phyloP scores from a whole-genome alignment of 257 asterid species.

The Capsicum rhomboideum region DNA sequence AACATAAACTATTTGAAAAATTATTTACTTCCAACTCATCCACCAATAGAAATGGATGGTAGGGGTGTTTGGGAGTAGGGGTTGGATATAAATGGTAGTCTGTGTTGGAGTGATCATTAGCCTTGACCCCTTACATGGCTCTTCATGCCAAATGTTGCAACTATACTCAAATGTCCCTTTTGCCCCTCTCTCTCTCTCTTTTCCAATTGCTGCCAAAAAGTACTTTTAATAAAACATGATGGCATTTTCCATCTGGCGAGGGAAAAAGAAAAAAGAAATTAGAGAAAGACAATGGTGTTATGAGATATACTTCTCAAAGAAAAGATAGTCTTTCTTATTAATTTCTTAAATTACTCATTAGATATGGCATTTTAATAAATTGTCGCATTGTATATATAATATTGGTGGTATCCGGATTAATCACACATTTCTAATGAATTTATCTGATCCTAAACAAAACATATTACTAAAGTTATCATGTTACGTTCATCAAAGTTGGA shows the following conservation, averaged over 20 bases:
- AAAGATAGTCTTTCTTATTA: too few species aligned
- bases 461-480: not conserved
- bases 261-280: not conserved
- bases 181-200: not conserved
- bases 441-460: not conserved
- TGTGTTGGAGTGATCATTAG: slow-evolving; percentile 17
- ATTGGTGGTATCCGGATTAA: too few species aligned
- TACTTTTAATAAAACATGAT: not conserved
- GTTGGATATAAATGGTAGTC: not conserved
- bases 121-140: not conserved
- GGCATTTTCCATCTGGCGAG: not conserved
- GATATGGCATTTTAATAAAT: too few species aligned
- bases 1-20: too few species aligned
- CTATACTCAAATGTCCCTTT: not conserved
- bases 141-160: not conserved
- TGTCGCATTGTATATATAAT: too few species aligned
- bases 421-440: too few species aligned
- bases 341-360: too few species aligned
- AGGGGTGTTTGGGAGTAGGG: not conserved
- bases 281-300: too few species aligned
- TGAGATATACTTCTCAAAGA: too few species aligned
- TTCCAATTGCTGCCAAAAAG: not conserved
- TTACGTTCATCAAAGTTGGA: not conserved
- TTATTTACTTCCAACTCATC: too few species aligned
- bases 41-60: too few species aligned